Evolutionary conservation across 306 rosid genomes (phyloP).

Genomic region (Hippophae rhamnoides): DNA sequence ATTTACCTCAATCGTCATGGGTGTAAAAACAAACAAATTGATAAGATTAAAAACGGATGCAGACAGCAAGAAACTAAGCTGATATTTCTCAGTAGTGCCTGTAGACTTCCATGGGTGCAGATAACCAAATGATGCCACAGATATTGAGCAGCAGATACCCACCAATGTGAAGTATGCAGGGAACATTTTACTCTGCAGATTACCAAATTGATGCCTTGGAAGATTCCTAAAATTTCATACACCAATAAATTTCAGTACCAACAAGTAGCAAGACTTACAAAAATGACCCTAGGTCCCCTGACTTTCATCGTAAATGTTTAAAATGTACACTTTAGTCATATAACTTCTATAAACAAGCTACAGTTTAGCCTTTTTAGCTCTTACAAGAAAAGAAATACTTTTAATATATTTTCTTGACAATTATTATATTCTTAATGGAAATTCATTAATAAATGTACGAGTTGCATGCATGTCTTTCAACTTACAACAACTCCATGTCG

Average conservation of each 20-base stretch:
- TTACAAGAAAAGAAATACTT: too few species aligned
- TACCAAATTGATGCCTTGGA: constrained; percentile 97
- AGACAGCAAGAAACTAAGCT: constrained; percentile 86
- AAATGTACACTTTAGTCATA: too few species aligned
- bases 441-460: too few species aligned
- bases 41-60: constrained; percentile 73
- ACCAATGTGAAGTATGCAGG: constrained; percentile 90
- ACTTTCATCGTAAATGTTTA: too few species aligned
- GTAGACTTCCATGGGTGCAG: constrained; percentile 92
- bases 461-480: too few species aligned
- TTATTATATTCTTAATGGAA: too few species aligned
- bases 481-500: too few species aligned
- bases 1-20: constrained; percentile 91
- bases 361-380: too few species aligned
- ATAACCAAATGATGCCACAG: constrained; percentile 76
- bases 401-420: too few species aligned
- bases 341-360: too few species aligned
- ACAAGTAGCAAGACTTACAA: background rate
- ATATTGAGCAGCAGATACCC: constrained; percentile 52
- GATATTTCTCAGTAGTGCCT: constrained; percentile 62
- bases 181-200: constrained; percentile 97
- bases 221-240: constrained; percentile 48
- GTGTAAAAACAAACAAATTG: constrained; percentile 80
- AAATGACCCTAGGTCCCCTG: too few species aligned
- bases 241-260: background rate